Conservation (phyloP, 2,329 filamentous ascomycete genomes). For the Teratosphaeriaceae sp. region DNA sequence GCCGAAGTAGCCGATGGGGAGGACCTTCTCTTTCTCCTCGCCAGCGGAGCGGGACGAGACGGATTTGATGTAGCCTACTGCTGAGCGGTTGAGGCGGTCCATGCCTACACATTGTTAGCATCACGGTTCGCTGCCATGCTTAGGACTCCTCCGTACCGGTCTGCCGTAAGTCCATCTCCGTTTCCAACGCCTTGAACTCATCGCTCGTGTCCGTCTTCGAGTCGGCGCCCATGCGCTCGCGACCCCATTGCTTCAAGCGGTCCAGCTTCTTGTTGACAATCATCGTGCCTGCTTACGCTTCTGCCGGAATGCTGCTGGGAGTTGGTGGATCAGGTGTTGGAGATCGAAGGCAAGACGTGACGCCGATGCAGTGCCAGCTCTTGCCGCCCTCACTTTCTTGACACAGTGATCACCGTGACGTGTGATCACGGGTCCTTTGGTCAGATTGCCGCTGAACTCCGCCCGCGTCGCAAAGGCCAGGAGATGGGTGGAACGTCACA, state of each 20-base stretch:
- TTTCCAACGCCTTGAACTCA: slow-evolving; percentile 83
- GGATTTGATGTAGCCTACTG: slow-evolving; percentile 81
- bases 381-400: too few relatives aligned
- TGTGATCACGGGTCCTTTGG: too few relatives aligned
- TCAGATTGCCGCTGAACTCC: too few relatives aligned
- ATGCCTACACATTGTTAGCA: slow-evolving; percentile 57
- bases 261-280: slow-evolving; percentile 82
- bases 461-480: too few relatives aligned
- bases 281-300: slow-evolving; percentile 23
- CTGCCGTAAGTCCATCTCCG: slow-evolving; percentile 82
- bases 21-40: slow-evolving; percentile 80
- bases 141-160: slow-evolving; percentile 57
- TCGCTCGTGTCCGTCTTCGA: slow-evolving; percentile 80
- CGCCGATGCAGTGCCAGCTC: too few relatives aligned
- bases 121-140: background rate
- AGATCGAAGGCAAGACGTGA: background rate
- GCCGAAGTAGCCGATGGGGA: slow-evolving; percentile 73
- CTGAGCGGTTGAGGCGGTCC: slow-evolving; percentile 81
- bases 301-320: too few relatives aligned
- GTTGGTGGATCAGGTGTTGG: slow-evolving; percentile 1
- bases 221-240: slow-evolving; percentile 91
- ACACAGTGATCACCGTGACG: too few relatives aligned
- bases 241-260: slow-evolving; percentile 95
- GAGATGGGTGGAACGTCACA: too few relatives aligned
- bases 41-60: slow-evolving; percentile 75